Evolutionary conservation across 805 yeast species (phyloP), one percentile per base, ranked within the genome.

Genomic region (Limtongia smithiae): DNA sequence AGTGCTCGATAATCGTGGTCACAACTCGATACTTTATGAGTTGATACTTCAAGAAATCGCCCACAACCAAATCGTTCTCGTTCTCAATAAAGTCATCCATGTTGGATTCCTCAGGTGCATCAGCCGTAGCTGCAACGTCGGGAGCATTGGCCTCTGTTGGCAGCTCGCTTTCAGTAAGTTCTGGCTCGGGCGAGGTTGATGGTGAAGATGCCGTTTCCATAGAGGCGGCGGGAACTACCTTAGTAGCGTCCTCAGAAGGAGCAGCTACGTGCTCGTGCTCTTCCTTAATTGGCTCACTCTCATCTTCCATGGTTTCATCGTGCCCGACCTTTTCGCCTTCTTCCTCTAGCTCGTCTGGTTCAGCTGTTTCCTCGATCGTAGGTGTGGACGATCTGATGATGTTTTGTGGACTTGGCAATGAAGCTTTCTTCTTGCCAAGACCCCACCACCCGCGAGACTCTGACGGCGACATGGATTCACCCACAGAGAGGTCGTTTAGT

Each of bases 41-140:
- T 46, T 86, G 82, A 41, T 88, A 85, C 66, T 93, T 93, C 62
- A 90, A 79, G 56, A 73, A 76, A 65, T 93, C 98, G 15, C 98
- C 98, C 37, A 88, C 80, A 21, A 87, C 86, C 0, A 91, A 83
- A 6, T 45, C 51, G 22, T 36, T 37, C 31, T 39, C 53, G 8
- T 44, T 43, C 20, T 40, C 47, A 6, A 41, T 32, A 24, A 41
- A 37, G 14, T 45, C 53, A 15, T 21, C 39, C 37, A 44, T 37
- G 15, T 51, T 35, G 24, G 31, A 24, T 15, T 48, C 45, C 18
- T 69, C 66, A 21, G 50, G 48, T 15, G 21, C 18, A 36, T 18
- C n/a, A 4, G 38, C 38, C 17, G 27, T 22, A 4, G 24, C 38
- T 8, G 12, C 6, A 6, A 15, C 22, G n/a, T 18, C 24, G 6